These are phyloP conservation scores for Casaregolazyma lundiana DNA, from an alignment of 1,139 yeast genomes.

Conservation along the genomic window DNA sequence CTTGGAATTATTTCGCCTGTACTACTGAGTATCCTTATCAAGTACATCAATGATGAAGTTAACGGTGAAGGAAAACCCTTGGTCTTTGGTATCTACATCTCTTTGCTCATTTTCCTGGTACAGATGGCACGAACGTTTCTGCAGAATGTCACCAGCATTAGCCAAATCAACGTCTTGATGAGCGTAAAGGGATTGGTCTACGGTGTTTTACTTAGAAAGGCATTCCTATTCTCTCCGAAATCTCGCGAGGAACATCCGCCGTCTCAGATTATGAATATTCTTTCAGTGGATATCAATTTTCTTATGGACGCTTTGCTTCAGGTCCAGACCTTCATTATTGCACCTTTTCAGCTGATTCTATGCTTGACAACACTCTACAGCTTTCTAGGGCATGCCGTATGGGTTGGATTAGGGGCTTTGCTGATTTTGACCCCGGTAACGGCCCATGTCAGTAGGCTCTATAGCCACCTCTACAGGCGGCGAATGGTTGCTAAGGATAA, in stretches of 20 bases:
- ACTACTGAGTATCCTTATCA: constrained; percentile 62
- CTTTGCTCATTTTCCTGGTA: constrained; percentile 70
- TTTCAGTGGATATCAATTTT: constrained; percentile 15
- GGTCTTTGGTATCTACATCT: constrained; percentile 74
- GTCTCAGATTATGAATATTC: constrained; percentile 14
- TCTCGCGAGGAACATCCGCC: constrained; percentile 13
- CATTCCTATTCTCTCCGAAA: constrained; percentile 13
- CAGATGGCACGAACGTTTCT: constrained; percentile 72
- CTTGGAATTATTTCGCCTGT: constrained; percentile 77
- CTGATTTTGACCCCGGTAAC: constrained; percentile 33
- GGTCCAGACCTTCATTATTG: constrained; percentile 36
- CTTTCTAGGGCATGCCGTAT: constrained; percentile 54
- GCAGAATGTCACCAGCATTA: constrained; percentile 62
- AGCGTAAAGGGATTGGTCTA: constrained; percentile 56
- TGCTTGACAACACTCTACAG: constrained; percentile 53
- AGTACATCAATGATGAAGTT: constrained; percentile 69
- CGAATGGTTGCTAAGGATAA: constrained; percentile 48
- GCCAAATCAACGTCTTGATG: constrained; percentile 34
- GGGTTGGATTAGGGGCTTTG: constrained; percentile 55
- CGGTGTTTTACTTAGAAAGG: constrained; percentile 31
- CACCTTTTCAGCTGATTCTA: constrained; percentile 48
- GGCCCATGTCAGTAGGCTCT: constrained; percentile 18
- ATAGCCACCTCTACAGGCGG: constrained; percentile 28
- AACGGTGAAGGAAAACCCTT: constrained; percentile 43
- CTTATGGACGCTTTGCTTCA: constrained; percentile 15